Evolutionary conservation across 169 alveolate species (phyloP).

Genomic region (Plasmodium yoelii): DNA sequence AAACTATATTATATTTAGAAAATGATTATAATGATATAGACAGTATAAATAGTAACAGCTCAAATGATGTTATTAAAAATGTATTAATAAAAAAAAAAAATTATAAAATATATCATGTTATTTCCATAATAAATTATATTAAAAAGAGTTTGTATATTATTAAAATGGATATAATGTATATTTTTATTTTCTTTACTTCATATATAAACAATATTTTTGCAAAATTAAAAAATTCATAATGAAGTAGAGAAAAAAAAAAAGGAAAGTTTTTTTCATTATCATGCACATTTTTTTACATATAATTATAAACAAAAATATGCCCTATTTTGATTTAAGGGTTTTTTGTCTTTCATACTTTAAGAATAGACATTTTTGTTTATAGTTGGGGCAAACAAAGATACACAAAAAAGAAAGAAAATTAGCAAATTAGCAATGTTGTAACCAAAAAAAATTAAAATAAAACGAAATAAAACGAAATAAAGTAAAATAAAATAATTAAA

Average conservation of each 20-base stretch:
- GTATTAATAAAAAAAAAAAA: constrained; percentile 3
- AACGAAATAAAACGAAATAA: too few species aligned
- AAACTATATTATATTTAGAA: constrained; percentile 42
- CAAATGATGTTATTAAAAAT: background rate
- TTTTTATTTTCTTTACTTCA: constrained; percentile 42
- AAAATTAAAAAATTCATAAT: constrained; percentile 6
- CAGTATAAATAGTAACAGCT: background rate
- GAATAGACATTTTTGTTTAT: too few species aligned
- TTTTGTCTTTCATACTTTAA: too few species aligned
- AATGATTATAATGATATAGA: constrained; percentile 3
- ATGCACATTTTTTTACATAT: too few species aligned
- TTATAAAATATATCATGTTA: constrained; percentile 12
- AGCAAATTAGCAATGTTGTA: too few species aligned
- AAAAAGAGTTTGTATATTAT: constrained; percentile 17
- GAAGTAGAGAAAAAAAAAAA: background rate
- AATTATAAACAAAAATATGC: too few species aligned
- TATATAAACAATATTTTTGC: constrained; percentile 22
- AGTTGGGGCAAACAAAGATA: too few species aligned
- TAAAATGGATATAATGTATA: constrained; percentile 45
- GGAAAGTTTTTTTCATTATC: too few species aligned
- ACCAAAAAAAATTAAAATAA: too few species aligned
- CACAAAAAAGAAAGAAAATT: too few species aligned
- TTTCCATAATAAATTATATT: constrained; percentile 31
- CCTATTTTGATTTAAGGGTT: too few species aligned
- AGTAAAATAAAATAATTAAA: too few species aligned